phyloP scores from a whole-genome alignment of 2,329 filamentous ascomycete genomes.

The Cadophora malorum region DNA sequence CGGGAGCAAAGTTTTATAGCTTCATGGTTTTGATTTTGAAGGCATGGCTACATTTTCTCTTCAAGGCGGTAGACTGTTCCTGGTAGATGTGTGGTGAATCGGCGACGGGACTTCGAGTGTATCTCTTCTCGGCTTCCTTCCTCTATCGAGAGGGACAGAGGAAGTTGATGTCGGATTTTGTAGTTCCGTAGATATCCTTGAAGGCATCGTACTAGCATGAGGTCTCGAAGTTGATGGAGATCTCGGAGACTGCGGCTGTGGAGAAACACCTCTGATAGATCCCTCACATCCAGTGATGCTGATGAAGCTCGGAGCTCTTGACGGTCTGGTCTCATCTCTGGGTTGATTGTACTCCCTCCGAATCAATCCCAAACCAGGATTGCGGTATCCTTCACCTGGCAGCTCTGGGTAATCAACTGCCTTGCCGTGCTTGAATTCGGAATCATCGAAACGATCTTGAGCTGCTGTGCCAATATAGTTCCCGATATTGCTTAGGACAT shows the following conservation, averaged over 20 bases:
- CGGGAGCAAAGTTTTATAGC: too few relatives aligned
- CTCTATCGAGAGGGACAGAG: conserved; percentile 4
- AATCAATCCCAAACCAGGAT: conserved; percentile 49
- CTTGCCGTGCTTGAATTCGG: conserved; percentile 54
- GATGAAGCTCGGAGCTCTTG: conserved; percentile 46
- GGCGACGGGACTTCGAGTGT: conserved; percentile 47
- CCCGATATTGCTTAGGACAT: conserved; percentile 50
- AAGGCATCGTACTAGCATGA: conserved; percentile 36
- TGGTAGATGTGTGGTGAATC: conserved; percentile 17
- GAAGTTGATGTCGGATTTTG: conserved; percentile 25
- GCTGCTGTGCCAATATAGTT: conserved; percentile 56
- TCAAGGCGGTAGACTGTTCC: conserved; percentile 2
- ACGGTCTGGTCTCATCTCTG: conserved; percentile 44
- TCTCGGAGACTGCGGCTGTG: conserved; percentile 24
- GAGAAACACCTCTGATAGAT: conserved; percentile 16
- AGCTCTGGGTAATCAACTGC: conserved; percentile 60
- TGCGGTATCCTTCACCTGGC: conserved; percentile 59
- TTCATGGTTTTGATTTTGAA: too few relatives aligned
- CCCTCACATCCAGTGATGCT: conserved; percentile 49
- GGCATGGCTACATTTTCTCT: too few relatives aligned
- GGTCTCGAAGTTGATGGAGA: conserved; percentile 30
- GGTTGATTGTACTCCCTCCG: conserved; percentile 50
- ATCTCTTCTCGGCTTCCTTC: conserved; percentile 35
- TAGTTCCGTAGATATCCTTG: conserved; percentile 28
- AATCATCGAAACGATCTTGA: conserved; percentile 55